A percentile compares a stretch with the other conserved stretches of the same genome.
phyloP scores from a whole-genome alignment of 768 basidiomycete species.

The Kwoniella mangroviensis region DNA sequence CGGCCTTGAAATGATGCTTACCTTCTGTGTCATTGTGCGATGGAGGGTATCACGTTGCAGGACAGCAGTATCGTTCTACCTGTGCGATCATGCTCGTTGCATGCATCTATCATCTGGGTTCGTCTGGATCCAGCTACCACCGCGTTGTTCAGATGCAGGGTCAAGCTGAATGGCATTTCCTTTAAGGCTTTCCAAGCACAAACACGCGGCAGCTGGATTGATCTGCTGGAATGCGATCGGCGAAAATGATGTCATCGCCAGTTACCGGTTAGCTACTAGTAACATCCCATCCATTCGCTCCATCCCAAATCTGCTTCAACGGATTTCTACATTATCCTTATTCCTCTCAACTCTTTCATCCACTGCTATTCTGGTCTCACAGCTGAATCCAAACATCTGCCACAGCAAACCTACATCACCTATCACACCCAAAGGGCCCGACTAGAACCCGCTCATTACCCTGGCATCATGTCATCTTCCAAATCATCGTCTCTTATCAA shows the following conservation, averaged over 20 bases:
- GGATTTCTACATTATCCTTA: background rate
- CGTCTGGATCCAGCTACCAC: too few relatives aligned
- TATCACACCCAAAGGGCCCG: background rate
- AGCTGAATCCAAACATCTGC: background rate
- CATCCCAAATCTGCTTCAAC: background rate
- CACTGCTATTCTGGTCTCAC: background rate
- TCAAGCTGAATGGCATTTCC: too few relatives aligned
- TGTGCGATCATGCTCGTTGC: too few relatives aligned
- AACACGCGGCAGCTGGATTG: background rate
- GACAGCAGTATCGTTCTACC: too few relatives aligned
- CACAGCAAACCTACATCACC: background rate
- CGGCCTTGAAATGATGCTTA: too few relatives aligned
- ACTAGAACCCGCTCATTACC: background rate
- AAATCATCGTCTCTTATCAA: constrained; percentile 13
- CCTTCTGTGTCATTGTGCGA: too few relatives aligned
- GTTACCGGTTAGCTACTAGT: too few relatives aligned
- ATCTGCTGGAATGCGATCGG: constrained; percentile 1
- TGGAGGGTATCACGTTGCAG: too few relatives aligned
- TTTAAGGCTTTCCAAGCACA: too few relatives aligned
- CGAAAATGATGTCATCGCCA: constrained; percentile 1
- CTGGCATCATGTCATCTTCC: constrained; percentile 2
- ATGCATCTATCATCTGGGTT: too few relatives aligned
- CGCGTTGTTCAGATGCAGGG: too few relatives aligned
- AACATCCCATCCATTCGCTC: background rate
- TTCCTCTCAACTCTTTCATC: background rate